These are phyloP conservation scores for Trichoderma sp. DNA, from an alignment of 2,329 filamentous ascomycete species.

Conservation along the genomic window DNA sequence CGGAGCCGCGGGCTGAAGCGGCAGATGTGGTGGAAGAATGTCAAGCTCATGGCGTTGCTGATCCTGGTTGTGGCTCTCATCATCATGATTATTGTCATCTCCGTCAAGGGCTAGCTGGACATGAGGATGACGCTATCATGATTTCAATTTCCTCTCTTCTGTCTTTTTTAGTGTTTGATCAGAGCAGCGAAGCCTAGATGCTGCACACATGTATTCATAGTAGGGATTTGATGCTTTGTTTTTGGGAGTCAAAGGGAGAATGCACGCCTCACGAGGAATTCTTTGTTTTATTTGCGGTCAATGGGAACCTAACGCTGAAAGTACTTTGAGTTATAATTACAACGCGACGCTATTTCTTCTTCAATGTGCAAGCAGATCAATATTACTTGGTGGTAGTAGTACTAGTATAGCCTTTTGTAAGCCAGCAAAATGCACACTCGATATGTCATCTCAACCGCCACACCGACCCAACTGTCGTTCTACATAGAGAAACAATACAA, in stretches of 20 bases:
- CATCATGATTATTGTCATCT: slow-evolving; percentile 53
- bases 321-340: neutral
- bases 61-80: slow-evolving; percentile 64
- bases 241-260: slow-evolving; percentile 3
- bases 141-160: neutral
- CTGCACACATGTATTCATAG: slow-evolving; percentile 1
- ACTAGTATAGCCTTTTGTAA: neutral
- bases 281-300: neutral
- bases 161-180: neutral
- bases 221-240: neutral
- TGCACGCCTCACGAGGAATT: neutral
- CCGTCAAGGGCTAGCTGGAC: slow-evolving; percentile 44
- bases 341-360: neutral
- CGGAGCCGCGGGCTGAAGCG: slow-evolving; percentile 81
- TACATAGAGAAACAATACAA: neutral
- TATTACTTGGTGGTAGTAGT: neutral
- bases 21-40: slow-evolving; percentile 99
- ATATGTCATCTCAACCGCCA: neutral
- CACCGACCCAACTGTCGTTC: neutral
- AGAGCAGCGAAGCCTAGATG: slow-evolving; percentile 8
- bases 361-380: neutral
- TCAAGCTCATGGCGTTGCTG: slow-evolving; percentile 84
- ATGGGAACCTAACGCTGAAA: slow-evolving; percentile 2
- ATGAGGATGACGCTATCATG: neutral
- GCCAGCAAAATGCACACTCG: neutral